Base-by-base conservation (phyloP, 495 filamentous ascomycete species). In the Paragyromitra xinjiangensis region DNA sequence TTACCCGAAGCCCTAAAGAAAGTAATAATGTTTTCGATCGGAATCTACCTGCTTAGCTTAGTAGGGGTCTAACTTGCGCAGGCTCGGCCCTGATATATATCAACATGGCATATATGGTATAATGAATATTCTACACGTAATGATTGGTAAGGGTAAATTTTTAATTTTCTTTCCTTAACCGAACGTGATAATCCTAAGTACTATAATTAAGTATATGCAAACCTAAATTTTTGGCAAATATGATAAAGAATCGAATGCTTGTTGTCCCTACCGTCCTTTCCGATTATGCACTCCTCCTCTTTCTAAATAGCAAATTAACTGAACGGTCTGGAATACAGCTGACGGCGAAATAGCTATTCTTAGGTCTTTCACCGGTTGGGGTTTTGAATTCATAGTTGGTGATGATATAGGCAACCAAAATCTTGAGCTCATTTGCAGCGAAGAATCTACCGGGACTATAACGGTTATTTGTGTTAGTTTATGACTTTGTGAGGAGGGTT, bases 381-480 rank as follows among this genome's bases (percentile, higher is more conserved):
- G 86, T 81, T 72, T 86, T 84, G 81, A 86, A 85, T 26, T 88
- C 86, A 51, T 86, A 88, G 64, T 85, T 85, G 40, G 84, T 63
- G 44, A 88, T 77, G 53, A 88, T 71, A 58, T 85, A 83, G 39
- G 82, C 83, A 61, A 86, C 39, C 55, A 86, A 83, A 9, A 83
- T 78, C 70, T 88, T 87, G 26, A 85, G 79, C 39, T 83, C 83
- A 62, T 83, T 83, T 6, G 78, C 71, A 3, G 84, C 85, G 53
- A 87, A 85, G 77, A 85, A 85, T 7, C 86, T 81, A 8, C 85
- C 87, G 1, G 87, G 86, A 71, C 70, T 73, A 67, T 64, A 66
- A 11, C 9, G 34, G 6, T 61, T 7, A 6, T 39, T 29, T 37
- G 22, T 14, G 34, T 73, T 16, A 67, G 22, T 50, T 56, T 7